Evolutionary conservation across 306 rosid species (phyloP).

Genomic region (Sesbania bispinosa): DNA sequence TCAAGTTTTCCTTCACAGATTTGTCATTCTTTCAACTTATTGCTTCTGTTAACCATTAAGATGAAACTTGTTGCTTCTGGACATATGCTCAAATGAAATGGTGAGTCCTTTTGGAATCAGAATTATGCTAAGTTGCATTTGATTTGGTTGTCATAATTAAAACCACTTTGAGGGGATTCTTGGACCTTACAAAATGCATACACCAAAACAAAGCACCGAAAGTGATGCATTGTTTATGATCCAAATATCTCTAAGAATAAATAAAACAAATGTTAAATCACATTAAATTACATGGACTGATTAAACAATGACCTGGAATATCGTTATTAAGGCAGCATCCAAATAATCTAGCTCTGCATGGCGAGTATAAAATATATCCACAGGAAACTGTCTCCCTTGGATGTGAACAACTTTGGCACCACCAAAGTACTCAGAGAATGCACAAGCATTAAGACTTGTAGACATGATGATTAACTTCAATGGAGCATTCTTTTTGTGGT

Average conservation of each 20-base stretch:
- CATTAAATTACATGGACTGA: constrained; percentile 23
- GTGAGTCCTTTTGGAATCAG: too few species aligned
- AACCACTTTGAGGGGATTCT: too few species aligned
- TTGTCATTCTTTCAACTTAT: too few species aligned
- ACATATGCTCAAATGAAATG: too few species aligned
- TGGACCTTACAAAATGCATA: too few species aligned
- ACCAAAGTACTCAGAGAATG: constrained; percentile 78
- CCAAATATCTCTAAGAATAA: neutral
- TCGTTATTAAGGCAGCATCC: constrained; percentile 65
- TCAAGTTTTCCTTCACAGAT: too few species aligned
- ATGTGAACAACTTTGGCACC: constrained; percentile 85
- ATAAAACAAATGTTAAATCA: neutral
- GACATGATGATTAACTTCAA: constrained; percentile 91
- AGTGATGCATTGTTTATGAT: constrained; percentile 2
- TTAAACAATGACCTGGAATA: constrained; percentile 58
- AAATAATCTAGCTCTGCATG: constrained; percentile 64
- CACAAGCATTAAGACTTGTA: constrained; percentile 88
- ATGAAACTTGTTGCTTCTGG: too few species aligned
- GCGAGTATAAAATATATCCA: constrained; percentile 67
- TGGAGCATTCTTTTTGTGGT: constrained; percentile 50
- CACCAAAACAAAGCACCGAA: neutral
- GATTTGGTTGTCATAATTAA: too few species aligned
- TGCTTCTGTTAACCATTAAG: too few species aligned
- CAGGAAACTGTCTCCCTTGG: constrained; percentile 94
- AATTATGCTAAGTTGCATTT: too few species aligned